Percentiles rank a stretch among this genome's conserved stretches.
Evolutionary conservation across 768 basidiomycete species (phyloP).

Genomic region (Podaxis rugospora): DNA sequence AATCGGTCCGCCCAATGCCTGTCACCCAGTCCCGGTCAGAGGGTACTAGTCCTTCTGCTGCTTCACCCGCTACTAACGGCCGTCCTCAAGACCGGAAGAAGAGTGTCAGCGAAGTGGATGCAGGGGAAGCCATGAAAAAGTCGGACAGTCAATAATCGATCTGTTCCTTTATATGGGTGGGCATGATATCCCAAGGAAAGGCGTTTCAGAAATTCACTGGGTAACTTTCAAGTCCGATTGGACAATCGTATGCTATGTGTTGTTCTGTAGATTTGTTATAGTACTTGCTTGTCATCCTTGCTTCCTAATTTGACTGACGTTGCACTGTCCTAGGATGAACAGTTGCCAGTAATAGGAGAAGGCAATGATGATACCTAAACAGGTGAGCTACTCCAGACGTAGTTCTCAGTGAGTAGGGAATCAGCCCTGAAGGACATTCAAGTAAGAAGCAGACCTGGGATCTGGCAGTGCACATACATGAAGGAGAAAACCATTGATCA

Average conservation of each 20-base stretch:
- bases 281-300: constrained; percentile 4
- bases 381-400: too few species aligned
- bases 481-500: too few species aligned
- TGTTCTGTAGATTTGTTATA: constrained; percentile 8
- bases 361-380: too few species aligned
- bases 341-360: too few species aligned
- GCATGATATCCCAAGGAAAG: neutral
- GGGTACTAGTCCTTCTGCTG: constrained; percentile 21
- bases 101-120: constrained; percentile 30
- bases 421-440: too few species aligned
- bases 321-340: too few species aligned
- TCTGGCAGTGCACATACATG: too few species aligned
- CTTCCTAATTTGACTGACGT: neutral
- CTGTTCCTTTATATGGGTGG: neutral
- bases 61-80: constrained; percentile 18
- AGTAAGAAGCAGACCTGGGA: too few species aligned
- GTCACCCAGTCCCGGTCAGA: constrained; percentile 29
- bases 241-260: neutral
- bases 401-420: too few species aligned
- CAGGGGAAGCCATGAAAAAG: constrained; percentile 27
- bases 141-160: constrained; percentile 26
- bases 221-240: neutral
- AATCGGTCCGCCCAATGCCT: constrained; percentile 23
- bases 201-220: neutral
- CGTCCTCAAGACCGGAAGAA: constrained; percentile 22